Base-by-base conservation (phyloP, 345 rosid species). In the Lumnitzera racemosa region DNA sequence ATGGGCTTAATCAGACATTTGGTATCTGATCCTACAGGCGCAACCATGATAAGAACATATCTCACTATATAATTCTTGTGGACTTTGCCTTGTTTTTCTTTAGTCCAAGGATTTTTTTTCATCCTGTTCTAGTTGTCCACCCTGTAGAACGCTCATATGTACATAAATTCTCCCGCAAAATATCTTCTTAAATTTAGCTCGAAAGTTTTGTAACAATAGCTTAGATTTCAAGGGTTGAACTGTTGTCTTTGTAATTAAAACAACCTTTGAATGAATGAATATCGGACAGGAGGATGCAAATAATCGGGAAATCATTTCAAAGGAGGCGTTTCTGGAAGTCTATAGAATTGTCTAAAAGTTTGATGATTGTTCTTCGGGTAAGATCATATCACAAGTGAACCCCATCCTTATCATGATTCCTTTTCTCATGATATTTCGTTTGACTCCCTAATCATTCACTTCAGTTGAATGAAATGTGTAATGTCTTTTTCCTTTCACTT, bases 21-120 rank as follows among this genome's bases (percentile, higher is more conserved):
- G 51, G 36, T 89, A 16, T 87, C 90, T 49, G 97, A 89, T 69
- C 98, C 97, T 59, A 83, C 95, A 0, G 98, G 97, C 58, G 87
- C 91, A 57, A 85, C 80, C 58, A 89, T 92, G 98, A 80, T 92
- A 62, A 84, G 80, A 80, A 85, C 97, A 67, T 89, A 89, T 72
- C 88, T 89, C 65, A 76, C 68, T 2, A 11, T 77, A 58, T 79
- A 73, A 51, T 20, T 61, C 49, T 67, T 46, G 68, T 57, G 52
- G 10, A 41, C 14, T 15, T 57, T 25, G 20, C 27, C n/a, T n/a
- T 41, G 29, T 51, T 62, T 9, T 41, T 53, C 2, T 25, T 25
- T 25, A 10, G 49, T 46, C 23, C 46, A 31, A 46, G 46, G 46
- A 56, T 20, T 17, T 5, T 47, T 36, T 14, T 36, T 4, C 10